Conservation (phyloP, 768 basidiomycete genomes). For the Kwoniella newhampshirensis region DNA sequence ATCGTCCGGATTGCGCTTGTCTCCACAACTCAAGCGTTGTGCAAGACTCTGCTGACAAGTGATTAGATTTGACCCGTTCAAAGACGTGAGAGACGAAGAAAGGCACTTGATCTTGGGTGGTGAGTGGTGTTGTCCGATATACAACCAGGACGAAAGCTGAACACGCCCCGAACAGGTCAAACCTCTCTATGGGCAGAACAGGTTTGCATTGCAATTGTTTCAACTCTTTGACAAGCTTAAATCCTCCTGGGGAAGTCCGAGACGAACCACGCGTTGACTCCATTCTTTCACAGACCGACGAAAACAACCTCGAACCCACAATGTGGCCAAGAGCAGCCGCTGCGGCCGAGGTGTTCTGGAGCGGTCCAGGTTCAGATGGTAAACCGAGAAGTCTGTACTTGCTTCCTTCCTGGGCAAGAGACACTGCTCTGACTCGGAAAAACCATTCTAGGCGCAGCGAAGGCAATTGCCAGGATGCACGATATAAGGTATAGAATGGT, state of each 20-base stretch:
- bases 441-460: background rate
- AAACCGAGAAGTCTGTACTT: slow-evolving; percentile 30
- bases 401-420: background rate
- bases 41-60: too few relatives aligned
- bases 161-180: slow-evolving; percentile 48
- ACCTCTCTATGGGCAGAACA: slow-evolving; percentile 70
- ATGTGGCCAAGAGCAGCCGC: slow-evolving; percentile 72
- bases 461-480: slow-evolving; percentile 58
- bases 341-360: slow-evolving; percentile 77
- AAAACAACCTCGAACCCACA: slow-evolving; percentile 68
- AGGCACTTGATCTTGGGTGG: slow-evolving; percentile 68
- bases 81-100: slow-evolving; percentile 59
- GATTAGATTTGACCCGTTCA: slow-evolving; percentile 68
- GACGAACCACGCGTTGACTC: too few relatives aligned
- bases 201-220: too few relatives aligned
- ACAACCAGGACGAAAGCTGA: background rate
- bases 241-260: too few relatives aligned
- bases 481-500: slow-evolving; percentile 63
- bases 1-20: too few relatives aligned
- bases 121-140: slow-evolving; percentile 47
- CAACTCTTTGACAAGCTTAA: too few relatives aligned
- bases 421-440: background rate
- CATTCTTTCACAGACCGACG: slow-evolving; percentile 60
- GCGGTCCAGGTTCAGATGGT: slow-evolving; percentile 53
- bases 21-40: too few relatives aligned